phyloP scores from a whole-genome alignment of 2,329 filamentous ascomycete genomes.

The Tolypocladium cylindrosporum region DNA sequence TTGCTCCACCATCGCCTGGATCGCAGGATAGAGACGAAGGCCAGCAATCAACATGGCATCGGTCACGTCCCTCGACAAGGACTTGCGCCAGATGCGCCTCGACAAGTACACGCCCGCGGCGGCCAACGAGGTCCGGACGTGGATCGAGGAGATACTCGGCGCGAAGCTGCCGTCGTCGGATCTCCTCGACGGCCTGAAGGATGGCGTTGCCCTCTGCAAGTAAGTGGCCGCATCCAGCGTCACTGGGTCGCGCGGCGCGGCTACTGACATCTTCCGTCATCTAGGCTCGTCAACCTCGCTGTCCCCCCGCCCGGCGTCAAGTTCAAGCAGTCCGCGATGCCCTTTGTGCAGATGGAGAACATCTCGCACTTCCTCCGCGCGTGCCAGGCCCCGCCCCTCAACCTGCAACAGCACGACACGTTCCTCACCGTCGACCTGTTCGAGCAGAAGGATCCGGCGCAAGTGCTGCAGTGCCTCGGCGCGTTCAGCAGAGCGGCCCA shows the following conservation, averaged over 20 bases:
- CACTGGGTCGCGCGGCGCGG: background rate
- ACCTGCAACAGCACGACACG: slow-evolving; percentile 83
- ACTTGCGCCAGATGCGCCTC: slow-evolving; percentile 86
- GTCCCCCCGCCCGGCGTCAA: slow-evolving; percentile 69
- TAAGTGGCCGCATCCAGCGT: slow-evolving; percentile 30
- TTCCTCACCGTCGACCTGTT: slow-evolving; percentile 96
- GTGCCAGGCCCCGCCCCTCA: slow-evolving; percentile 75
- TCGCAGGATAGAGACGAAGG: background rate
- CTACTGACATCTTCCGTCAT: slow-evolving; percentile 5
- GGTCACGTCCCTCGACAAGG: slow-evolving; percentile 85
- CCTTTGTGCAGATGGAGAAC: slow-evolving; percentile 99
- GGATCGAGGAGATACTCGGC: slow-evolving; percentile 77
- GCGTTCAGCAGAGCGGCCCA: slow-evolving; percentile 87
- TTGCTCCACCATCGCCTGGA: background rate
- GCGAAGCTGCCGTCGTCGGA: slow-evolving; percentile 64
- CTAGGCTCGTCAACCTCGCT: slow-evolving; percentile 74
- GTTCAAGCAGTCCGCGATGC: slow-evolving; percentile 89
- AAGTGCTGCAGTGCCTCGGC: slow-evolving; percentile 85
- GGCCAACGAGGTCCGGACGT: slow-evolving; percentile 71
- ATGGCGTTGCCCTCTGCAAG: slow-evolving; percentile 90
- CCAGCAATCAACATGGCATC: slow-evolving; percentile 61
- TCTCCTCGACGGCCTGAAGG: slow-evolving; percentile 75
- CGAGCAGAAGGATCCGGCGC: slow-evolving; percentile 90
- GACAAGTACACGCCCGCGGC: slow-evolving; percentile 88
- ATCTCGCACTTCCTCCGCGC: slow-evolving; percentile 91